Evolutionary conservation across 73 alveolate species (phyloP), one percentile per base, ranked within the genome.

Genomic region (Paramecium pentaurelia): DNA sequence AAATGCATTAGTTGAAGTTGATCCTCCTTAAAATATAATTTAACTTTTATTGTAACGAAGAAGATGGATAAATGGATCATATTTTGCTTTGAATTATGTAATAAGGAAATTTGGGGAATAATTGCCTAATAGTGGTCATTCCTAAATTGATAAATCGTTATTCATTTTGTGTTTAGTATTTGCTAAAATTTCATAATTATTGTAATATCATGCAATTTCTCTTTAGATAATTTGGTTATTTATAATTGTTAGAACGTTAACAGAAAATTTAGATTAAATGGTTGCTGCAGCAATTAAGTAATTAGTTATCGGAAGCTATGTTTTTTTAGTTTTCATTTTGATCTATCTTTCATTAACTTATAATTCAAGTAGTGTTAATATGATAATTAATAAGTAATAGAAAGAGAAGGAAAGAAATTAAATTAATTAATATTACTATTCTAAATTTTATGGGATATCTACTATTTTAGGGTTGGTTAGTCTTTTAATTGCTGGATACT

Each of bases 61-160:
- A 70, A 92, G 97, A 60, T 95, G 95, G 94, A 94, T 95, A 18
- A 95, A 92, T 94, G 96, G 97, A 28, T 75, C 96, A 22, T 93
- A 88, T 91, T 95, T 95, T 80, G 96, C 97, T 20, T 51, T 92
- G 22, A 49, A 85, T 20, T 86, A 92, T 86, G 91, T 88, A 0
- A 58, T 92, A 2, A 38, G 44, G 10, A 32, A 92, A 2, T 86
- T 16, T 49, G 71, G 20, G 20, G 27, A 60, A n/a, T 44, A 36
- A 28, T 64, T 87, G 6, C 45, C 71, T 22, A 58, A 30, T 3
- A 87, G 88, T 64, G 59, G 93, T 11, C 93, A 87, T 68, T 37
- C 92, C 3, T 20, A 8, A 6, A n/a, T 8, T 2, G 91, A 42
- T 45, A 22, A 80, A 45, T 20, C 0, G 1, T 14, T n/a, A 25